These are phyloP conservation scores for Ambrosiella cleistominuta DNA, from an alignment of 2,329 filamentous ascomycete genomes.

Conservation along the genomic window DNA sequence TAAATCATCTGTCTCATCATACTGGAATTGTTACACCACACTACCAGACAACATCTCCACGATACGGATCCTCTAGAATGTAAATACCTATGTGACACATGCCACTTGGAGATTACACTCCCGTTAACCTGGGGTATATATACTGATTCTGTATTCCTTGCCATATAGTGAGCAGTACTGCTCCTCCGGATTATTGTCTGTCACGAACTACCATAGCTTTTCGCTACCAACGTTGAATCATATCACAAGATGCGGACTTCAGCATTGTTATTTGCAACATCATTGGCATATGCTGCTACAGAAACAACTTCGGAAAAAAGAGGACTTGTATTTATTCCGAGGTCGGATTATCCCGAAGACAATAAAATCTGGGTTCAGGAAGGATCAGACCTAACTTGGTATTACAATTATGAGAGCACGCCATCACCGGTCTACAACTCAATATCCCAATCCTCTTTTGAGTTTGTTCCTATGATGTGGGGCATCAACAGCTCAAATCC, in stretches of 20 bases:
- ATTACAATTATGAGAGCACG: slow-evolving; percentile 56
- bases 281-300: slow-evolving; percentile 15
- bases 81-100: too few relatives aligned
- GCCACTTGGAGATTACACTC: too few relatives aligned
- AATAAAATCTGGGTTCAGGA: slow-evolving; percentile 44
- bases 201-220: neutral
- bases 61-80: too few relatives aligned
- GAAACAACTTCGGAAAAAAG: slow-evolving; percentile 39
- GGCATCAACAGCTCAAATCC: slow-evolving; percentile 18
- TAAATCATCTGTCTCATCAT: neutral
- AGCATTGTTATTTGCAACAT: neutral
- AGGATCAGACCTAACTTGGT: slow-evolving; percentile 53
- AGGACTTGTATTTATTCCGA: slow-evolving; percentile 52
- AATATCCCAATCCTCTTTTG: slow-evolving; percentile 36
- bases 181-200: too few relatives aligned
- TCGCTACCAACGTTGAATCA: neutral
- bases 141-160: too few relatives aligned
- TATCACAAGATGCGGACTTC: neutral
- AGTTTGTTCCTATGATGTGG: slow-evolving; percentile 39
- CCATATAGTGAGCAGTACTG: too few relatives aligned
- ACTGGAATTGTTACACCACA: neutral
- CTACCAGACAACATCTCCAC: neutral
- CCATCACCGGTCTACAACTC: slow-evolving; percentile 37
- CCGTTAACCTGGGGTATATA: too few relatives aligned
- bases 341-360: slow-evolving; percentile 37